phyloP scores from a whole-genome alignment of 768 basidiomycete genomes.

The Boletus coccyginus region DNA sequence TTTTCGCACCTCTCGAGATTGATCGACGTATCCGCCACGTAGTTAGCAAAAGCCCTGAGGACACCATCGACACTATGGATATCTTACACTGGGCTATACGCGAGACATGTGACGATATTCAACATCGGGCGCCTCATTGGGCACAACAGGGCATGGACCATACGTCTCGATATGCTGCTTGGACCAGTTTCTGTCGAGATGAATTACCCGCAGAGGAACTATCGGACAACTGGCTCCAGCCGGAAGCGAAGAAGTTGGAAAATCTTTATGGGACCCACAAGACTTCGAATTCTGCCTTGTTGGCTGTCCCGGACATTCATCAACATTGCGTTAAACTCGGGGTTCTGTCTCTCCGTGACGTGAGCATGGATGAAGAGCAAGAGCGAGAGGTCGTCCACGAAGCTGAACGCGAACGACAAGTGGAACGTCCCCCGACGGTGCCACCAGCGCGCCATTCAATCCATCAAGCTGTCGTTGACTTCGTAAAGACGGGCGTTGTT shows the following conservation, averaged over 20 bases:
- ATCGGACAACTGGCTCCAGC: constrained; percentile 36
- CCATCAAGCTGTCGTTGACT: constrained; percentile 15
- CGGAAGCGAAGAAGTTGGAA: constrained; percentile 38
- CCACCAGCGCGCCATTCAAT: constrained; percentile 21
- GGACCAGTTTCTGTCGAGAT: constrained; percentile 10
- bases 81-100: constrained; percentile 44
- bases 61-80: constrained; percentile 23
- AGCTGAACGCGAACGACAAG: constrained; percentile 39
- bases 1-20: constrained; percentile 44
- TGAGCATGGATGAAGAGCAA: constrained; percentile 44
- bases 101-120: constrained; percentile 43
- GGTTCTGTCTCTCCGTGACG: constrained; percentile 10
- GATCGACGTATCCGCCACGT: constrained; percentile 35
- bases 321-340: constrained; percentile 18
- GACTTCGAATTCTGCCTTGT: not conserved
- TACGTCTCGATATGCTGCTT: constrained; percentile 11
- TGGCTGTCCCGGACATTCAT: constrained; percentile 7
- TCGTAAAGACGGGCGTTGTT: constrained; percentile 32
- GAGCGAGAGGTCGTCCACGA: constrained; percentile 48
- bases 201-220: not conserved
- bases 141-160: constrained; percentile 35
- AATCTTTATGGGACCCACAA: constrained; percentile 29
- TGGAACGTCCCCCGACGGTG: constrained; percentile 34
- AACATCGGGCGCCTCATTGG: constrained; percentile 42
- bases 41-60: constrained; percentile 3